Conservation (phyloP, 2,329 filamentous ascomycete species). For the Trichoderma endophyticum region DNA sequence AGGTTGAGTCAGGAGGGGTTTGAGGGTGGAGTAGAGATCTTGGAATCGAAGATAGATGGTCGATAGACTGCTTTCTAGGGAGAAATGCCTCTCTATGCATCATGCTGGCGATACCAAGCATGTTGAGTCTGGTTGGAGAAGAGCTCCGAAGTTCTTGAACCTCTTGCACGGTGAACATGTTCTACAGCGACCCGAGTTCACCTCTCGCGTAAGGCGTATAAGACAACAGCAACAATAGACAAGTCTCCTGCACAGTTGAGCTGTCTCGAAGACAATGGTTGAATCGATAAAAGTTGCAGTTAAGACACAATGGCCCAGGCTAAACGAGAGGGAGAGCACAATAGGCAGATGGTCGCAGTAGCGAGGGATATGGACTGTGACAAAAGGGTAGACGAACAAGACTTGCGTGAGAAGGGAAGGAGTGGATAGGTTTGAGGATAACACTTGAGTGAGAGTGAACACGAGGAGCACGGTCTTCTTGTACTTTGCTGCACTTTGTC, state of each 20-base stretch:
- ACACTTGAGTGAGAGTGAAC: constrained; percentile 23
- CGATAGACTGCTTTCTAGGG: constrained; percentile 24
- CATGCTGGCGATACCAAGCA: constrained; percentile 25
- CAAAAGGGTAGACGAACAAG: constrained; percentile 24
- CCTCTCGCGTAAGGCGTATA: constrained; percentile 13
- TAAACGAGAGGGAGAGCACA: constrained; percentile 24
- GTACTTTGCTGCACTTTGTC: constrained; percentile 26
- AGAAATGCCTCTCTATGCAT: constrained; percentile 21
- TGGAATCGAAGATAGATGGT: constrained; percentile 24
- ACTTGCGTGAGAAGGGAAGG: constrained; percentile 22
- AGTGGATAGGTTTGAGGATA: constrained; percentile 21
- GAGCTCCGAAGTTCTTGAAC: constrained; percentile 19
- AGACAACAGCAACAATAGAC: constrained; percentile 18
- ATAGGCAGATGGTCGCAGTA: constrained; percentile 23
- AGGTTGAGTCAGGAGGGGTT: constrained; percentile 33
- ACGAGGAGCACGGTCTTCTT: constrained; percentile 32
- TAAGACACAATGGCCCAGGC: constrained; percentile 10
- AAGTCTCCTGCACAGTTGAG: not conserved
- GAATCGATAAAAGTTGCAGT: constrained; percentile 1
- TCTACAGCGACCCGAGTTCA: constrained; percentile 1
- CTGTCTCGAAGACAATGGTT: constrained; percentile 6
- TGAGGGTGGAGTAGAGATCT: constrained; percentile 25
- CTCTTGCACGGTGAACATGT: constrained; percentile 18
- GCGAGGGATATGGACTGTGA: constrained; percentile 25
- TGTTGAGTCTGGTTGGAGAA: constrained; percentile 19